Percentiles rank a stretch among this genome's conserved stretches.
phyloP scores from a whole-genome alignment of 2,329 filamentous ascomycete species.

The Talaromyces islandicus region DNA sequence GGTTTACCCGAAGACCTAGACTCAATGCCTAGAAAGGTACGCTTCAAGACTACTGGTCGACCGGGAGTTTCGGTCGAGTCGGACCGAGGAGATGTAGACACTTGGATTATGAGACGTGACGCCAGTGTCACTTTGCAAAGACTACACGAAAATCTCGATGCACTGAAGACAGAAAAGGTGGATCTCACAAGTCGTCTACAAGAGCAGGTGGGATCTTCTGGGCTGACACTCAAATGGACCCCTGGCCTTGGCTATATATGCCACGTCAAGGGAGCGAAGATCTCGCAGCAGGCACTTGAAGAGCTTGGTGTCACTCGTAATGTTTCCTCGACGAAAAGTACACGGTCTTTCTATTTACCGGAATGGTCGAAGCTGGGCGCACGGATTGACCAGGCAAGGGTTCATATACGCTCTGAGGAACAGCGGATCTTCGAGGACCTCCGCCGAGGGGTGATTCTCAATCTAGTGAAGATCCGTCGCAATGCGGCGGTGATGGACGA shows the following conservation, averaged over 20 bases:
- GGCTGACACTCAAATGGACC: constrained; percentile 76
- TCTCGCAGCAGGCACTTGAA: constrained; percentile 45
- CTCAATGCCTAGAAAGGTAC: constrained; percentile 48
- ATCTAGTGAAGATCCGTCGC: constrained; percentile 76
- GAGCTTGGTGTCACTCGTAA: constrained; percentile 44
- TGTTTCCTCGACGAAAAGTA: constrained; percentile 75
- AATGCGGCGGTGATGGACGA: constrained; percentile 92
- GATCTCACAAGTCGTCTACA: constrained; percentile 58
- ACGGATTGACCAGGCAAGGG: constrained; percentile 68
- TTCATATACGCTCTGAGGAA: constrained; percentile 78
- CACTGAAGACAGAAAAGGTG: constrained; percentile 55
- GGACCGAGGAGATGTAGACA: constrained; percentile 42
- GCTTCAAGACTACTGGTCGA: constrained; percentile 22
- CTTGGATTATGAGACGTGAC: constrained; percentile 57
- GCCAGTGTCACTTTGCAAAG: constrained; percentile 61
- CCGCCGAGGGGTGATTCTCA: constrained; percentile 69
- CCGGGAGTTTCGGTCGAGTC: constrained; percentile 21
- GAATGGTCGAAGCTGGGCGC: constrained; percentile 80
- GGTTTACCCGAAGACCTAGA: constrained; percentile 54
- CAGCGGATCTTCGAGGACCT: constrained; percentile 69
- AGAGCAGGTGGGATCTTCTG: constrained; percentile 54
- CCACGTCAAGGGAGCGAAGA: constrained; percentile 74
- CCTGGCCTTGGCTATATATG: constrained; percentile 83
- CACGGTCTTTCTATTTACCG: constrained; percentile 74
- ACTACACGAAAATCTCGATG: constrained; percentile 63